Evolutionary conservation across 192 early-diverging fungal species (phyloP), one percentile per base, ranked within the genome.

Genomic region (Borealophlyctis nickersoniae): DNA sequence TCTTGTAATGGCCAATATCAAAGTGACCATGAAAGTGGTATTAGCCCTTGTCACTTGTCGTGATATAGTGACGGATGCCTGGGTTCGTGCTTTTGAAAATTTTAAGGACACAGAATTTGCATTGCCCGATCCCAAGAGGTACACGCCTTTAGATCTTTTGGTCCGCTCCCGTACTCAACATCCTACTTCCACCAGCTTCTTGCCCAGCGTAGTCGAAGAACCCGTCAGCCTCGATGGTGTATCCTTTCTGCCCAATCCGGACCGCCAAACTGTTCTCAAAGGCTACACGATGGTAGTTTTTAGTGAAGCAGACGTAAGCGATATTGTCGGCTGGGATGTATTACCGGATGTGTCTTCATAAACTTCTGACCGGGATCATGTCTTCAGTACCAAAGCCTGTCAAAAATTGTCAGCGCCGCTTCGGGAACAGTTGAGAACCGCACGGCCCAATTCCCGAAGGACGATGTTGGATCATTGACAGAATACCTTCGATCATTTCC

Each of bases 11-110:
- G 13, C 14, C 36, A 26, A 27, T 3, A 36, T 60, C 32, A 51
- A 49, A 51, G 58, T 67, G 16, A 67, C 57, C 27, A 49, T 60
- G 32, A 67, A 67, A 60, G 58, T 67, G 9, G 58, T 67, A 2
- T 48, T 60, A 4, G 57, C 66, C 0, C 16, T 67, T 0, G 58
- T 50, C 14, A 57, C 36, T 32, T 30, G 52, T 16, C n/a, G 29
- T 14, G 26, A 50, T n/a, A 53, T 67, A 28, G 58, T 67, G 24
- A 53, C 56, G 9, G 52, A 28, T 11, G 50, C 16, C 11, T 67
- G 66, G 66, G 49, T 67, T 49, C 14, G 36, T 2, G 66, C 57
- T 9, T 58, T 60, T 23, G 56, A 3, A 2, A 52, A 16, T 30
- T 4, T 52, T 4, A 56, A 67, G 24, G 45, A 35, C 29, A 35